These are phyloP conservation scores for Globisporangium cederbergense DNA, from an alignment of 352 stramenopile genomes.

Conservation along the genomic window DNA sequence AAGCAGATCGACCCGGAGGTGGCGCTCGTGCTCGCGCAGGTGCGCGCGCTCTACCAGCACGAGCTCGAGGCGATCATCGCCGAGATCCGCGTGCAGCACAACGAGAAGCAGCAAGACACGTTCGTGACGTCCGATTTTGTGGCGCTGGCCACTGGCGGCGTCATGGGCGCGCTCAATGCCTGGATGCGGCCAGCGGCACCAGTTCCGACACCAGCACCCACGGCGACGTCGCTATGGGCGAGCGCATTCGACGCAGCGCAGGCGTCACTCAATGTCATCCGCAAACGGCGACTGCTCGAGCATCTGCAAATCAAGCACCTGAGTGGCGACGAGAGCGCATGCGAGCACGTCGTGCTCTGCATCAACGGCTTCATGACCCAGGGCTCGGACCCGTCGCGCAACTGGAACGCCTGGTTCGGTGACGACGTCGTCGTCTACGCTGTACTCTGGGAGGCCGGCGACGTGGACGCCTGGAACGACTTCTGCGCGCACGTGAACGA, in stretches of 20 bases:
- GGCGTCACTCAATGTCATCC: conserved; percentile 67
- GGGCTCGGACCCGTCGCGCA: conserved; percentile 51
- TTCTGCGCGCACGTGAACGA: conserved; percentile 78
- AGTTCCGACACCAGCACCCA: background rate
- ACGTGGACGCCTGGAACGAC: conserved; percentile 67
- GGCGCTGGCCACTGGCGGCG: conserved; percentile 52
- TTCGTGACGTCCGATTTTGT: conserved; percentile 56
- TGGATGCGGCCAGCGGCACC: conserved; percentile 42
- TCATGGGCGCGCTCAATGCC: conserved; percentile 65
- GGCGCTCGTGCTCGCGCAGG: conserved; percentile 26
- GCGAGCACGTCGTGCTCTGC: conserved; percentile 66
- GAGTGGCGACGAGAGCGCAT: conserved; percentile 53
- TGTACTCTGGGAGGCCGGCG: conserved; percentile 78
- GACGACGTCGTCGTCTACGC: conserved; percentile 51
- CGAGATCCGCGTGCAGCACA: conserved; percentile 43
- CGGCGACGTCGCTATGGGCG: conserved; percentile 46
- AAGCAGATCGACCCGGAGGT: conserved; percentile 2
- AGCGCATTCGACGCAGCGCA: conserved; percentile 72
- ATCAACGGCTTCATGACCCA: conserved; percentile 89
- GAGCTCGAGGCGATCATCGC: conserved; percentile 49
- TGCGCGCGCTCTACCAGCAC: conserved; percentile 28
- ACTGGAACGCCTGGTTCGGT: conserved; percentile 58
- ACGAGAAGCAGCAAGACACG: conserved; percentile 44
- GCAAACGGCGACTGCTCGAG: conserved; percentile 61
- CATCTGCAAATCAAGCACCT: conserved; percentile 63